Evolutionary conservation across 2,329 filamentous ascomycete genomes (phyloP), one percentile per base, ranked within the genome.

Genomic region (Diaporthe humulicola): DNA sequence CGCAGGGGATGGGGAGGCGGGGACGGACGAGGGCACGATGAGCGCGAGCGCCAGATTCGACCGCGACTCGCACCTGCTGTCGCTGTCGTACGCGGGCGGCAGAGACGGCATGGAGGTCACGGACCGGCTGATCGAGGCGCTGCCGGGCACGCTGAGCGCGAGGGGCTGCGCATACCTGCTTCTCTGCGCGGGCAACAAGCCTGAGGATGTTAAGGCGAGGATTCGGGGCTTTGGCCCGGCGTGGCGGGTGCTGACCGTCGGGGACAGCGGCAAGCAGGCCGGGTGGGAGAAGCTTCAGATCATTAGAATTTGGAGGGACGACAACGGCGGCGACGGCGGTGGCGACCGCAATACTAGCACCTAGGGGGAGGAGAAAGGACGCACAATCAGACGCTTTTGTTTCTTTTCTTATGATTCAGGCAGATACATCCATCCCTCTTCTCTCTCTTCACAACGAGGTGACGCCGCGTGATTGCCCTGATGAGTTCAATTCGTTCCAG

Each of bases 211-310:
- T 67, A 95, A 93, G 83, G 82, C 86, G 75, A 85, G 88, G 66
- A 90, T 97, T 75, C 84, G 85, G 54, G 80, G 77, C 4, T 91
- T 93, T 19, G 86, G 85, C 0, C 75, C 79, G 0, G 82, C 79
- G 33, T 98, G 96, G 97, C 88, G 83, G 76, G 94, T 91, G 14
- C 92, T 95, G 82, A 94, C 90, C 25, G 95, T 98, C 6, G 93
- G 94, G 9, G 90, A 88, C 71, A 98, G 95, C 83, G 96, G 96
- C 66, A 95, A 93, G 87, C 91, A 93, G 83, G 96, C 94, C 40
- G 97, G 97, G 0, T 98, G 96, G 96, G 97, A 99, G 86, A 97
- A 94, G 85, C 87, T 99, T 83, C 93, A 95, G 81, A 93, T 99
- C 79, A 87, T 98, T 79, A 91, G 96, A 81, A 94, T 98, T 81